Base-by-base conservation (phyloP, 441 rosid genomes). In the Erodium moschatum region DNA sequence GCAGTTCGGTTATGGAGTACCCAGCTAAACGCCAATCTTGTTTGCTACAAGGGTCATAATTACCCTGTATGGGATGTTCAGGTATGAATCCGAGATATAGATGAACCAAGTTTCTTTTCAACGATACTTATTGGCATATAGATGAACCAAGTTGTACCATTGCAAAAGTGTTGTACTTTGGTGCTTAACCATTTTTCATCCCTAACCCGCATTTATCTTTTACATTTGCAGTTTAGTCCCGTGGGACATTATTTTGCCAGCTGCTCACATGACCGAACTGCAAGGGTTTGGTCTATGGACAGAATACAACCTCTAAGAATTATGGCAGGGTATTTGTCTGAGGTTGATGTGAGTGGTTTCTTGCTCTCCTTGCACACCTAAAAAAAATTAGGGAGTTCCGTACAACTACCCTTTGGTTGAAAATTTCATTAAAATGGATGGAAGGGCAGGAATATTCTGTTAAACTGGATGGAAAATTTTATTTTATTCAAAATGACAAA, bases 11-110 rank as follows among this genome's bases (percentile, higher is more conserved):
- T 93, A 29, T 93, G 98, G 98, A 93, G 95, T 81, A 86, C 95
- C 76, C 80, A 89, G 78, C 78, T 89, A 74, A 92, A 92, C 81
- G 93, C 98, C 65, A 95, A 90, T 83, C 97, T 90, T 58, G 99
- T 95, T 66, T 89, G 98, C 82, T 95, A 92, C 88, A 92, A 90
- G 84, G 97, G 99, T 76, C 99, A 95, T 71, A 95, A 95, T 76
- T 95, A 90, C 78, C 97, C 98, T 70, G 98, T 95, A 12, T 92
- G 98, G 97, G 99, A 92, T 80, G 99, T 83, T 72, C 92, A 95
- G 96, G 99, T 92, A 80, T 69, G 61, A 54, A 16, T 50, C 70
- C 68, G 58, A 64, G 31, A 29, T 29, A 29, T 29, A 29, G 31
- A 29, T 29, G 1, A 21, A 60, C 33, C 35, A 20, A 60, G 64